Conservation (phyloP, 2,329 filamentous ascomycete species). For the Cytospora paraplurivora region DNA sequence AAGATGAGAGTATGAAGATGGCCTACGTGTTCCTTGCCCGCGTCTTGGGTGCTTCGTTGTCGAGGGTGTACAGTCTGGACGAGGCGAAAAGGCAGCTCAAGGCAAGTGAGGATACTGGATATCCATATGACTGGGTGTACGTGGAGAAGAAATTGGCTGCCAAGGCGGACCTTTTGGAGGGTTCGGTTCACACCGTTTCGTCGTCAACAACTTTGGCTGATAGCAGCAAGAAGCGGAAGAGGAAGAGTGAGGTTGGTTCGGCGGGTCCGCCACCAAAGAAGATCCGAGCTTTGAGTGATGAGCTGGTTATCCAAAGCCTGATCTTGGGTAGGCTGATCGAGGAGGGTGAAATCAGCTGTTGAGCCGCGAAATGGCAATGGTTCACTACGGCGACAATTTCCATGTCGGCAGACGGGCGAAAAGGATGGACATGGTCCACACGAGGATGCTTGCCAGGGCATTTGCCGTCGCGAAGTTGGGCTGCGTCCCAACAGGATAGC, state of each 20-base stretch:
- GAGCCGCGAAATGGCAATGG: neutral
- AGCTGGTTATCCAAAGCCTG: slow-evolving; percentile 88
- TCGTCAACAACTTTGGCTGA: neutral
- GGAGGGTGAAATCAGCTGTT: slow-evolving; percentile 49
- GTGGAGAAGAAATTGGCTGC: slow-evolving; percentile 61
- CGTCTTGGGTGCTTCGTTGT: slow-evolving; percentile 73
- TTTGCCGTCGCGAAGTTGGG: no score
- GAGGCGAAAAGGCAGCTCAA: slow-evolving; percentile 64
- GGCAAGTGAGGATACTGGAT: slow-evolving; percentile 49
- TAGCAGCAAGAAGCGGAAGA: slow-evolving; percentile 44
- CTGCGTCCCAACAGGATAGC: neutral
- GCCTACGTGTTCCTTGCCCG: slow-evolving; percentile 80
- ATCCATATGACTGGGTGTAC: slow-evolving; percentile 75
- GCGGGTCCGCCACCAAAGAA: slow-evolving; percentile 46
- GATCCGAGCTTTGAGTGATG: slow-evolving; percentile 74
- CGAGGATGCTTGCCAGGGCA: neutral
- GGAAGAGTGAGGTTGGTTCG: slow-evolving; percentile 42
- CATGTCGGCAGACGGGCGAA: neutral
- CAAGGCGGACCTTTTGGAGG: slow-evolving; percentile 33
- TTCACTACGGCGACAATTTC: neutral
- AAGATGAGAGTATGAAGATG: slow-evolving; percentile 65
- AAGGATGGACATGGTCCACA: neutral
- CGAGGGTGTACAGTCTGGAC: slow-evolving; percentile 64
- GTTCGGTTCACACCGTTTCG: neutral
- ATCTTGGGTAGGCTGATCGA: slow-evolving; percentile 81